A percentile compares a stretch with the other conserved stretches of the same genome.
Evolutionary conservation across 768 basidiomycete genomes (phyloP).

Genomic region (Lactarius hatsudake): DNA sequence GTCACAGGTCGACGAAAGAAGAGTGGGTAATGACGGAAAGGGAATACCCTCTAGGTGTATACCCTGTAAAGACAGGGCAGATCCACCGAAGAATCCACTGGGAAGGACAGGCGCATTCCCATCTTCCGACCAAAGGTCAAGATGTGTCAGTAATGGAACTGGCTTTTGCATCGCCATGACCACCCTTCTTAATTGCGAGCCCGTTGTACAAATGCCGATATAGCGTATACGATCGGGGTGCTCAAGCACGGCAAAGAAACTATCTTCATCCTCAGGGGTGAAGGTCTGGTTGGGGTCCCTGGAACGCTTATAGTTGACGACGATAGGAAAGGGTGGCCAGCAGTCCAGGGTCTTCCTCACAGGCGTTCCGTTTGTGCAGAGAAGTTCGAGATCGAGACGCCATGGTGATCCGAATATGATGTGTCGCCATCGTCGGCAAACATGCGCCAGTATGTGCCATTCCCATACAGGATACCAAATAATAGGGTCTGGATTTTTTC

Average conservation of each 20-base stretch:
- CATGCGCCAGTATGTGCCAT: not conserved
- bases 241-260: not conserved
- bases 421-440: not conserved
- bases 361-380: constrained; percentile 3
- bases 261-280: constrained; percentile 1
- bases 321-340: constrained; percentile 6
- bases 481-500: no score
- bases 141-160: no score
- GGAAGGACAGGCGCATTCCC: not conserved
- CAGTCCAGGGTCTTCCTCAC: not conserved
- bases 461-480: not conserved
- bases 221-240: no score
- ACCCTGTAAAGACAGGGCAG: not conserved
- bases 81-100: not conserved
- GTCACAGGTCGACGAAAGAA: constrained; percentile 1
- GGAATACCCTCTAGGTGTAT: not conserved
- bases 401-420: not conserved
- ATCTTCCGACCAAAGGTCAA: not conserved
- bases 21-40: not conserved
- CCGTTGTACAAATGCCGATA: no score
- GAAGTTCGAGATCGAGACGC: constrained; percentile 3
- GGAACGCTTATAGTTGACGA: no score
- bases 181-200: no score
- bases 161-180: no score
- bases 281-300: no score